phyloP scores from a whole-genome alignment of 306 rosid genomes.

The Medicago ruthenica region DNA sequence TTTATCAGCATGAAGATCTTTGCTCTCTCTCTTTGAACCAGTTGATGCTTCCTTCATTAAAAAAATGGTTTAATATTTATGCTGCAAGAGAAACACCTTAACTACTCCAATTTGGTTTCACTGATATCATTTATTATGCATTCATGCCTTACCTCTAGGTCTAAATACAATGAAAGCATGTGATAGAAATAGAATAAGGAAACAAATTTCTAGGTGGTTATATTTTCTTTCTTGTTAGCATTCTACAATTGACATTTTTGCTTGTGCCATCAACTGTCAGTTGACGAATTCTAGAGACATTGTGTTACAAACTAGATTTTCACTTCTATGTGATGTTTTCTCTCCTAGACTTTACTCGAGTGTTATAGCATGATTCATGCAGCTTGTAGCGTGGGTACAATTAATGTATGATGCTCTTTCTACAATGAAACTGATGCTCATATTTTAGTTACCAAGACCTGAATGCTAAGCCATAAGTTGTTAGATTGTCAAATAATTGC shows the following conservation, averaged over 20 bases:
- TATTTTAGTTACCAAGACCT: constrained; percentile 18
- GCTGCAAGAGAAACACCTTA: constrained; percentile 24
- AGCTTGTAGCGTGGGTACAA: constrained; percentile 10
- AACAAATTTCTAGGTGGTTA: constrained; percentile 32
- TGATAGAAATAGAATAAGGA: constrained; percentile 8
- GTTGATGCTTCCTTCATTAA: constrained; percentile 27
- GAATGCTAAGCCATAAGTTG: constrained; percentile 7
- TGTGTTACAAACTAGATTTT: constrained; percentile 4
- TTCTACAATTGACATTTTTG: constrained; percentile 26
- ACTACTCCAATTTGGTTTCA: constrained; percentile 30
- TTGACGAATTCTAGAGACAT: constrained; percentile 30
- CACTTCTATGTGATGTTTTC: constrained; percentile 18
- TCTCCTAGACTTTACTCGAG: constrained; percentile 26
- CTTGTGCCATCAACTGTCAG: constrained; percentile 6
- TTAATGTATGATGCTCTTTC: constrained; percentile 21
- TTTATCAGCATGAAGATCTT: background rate
- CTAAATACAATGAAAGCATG: constrained; percentile 26
- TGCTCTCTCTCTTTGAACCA: constrained; percentile 14
- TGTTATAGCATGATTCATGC: constrained; percentile 17
- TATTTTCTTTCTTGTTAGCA: constrained; percentile 16
- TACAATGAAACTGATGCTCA: constrained; percentile 15
- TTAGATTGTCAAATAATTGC: constrained; percentile 12
- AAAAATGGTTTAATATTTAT: constrained; percentile 33
- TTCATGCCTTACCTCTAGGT: constrained; percentile 13
- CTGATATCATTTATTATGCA: constrained; percentile 24